Base-by-base conservation (phyloP, 2,329 filamentous ascomycete genomes). In the Cryphonectria carpinicola region DNA sequence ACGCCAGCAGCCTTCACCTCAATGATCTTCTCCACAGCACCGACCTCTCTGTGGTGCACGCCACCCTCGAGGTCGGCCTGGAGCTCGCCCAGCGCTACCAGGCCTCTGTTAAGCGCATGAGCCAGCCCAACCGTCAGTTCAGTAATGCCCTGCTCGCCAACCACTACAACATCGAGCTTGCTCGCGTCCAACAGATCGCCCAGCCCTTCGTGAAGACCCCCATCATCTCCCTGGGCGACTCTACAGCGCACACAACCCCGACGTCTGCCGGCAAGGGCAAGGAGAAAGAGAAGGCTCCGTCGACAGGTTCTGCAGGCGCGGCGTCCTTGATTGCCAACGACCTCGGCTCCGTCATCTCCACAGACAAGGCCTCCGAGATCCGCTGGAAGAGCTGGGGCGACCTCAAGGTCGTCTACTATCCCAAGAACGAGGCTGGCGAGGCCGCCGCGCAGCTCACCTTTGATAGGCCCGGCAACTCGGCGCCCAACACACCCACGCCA, bases 11-110 rank as follows among this genome's bases (percentile, higher is more conserved):
- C 79, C 87, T 91, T 74, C 93, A 97, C 76, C 84, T 99, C 72
- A 96, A 95, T 79, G 91, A 95, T 78, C 87, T 99, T 56, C 88
- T 99, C 71, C 93, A 98, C 80, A 95, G 93, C 61, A 95, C 93
- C 3, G 95, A 92, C 35, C 86, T 95, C 70, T 88, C 90, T 39
- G 86, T 99, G 65, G 86, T 99, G 68, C 90, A 92, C 77, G 88
- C 88, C 41, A 92, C 94, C 11, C 87, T 99, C 58, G 90, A 93
- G 73, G 89, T 99, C 72, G 91, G 91, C 41, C 90, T 95, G 56
- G 93, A 95, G 79, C 86, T 99, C 72, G 95, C 96, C 17, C 93
- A 98, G 81, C 90, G 96, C 76, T 99, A 98, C 76, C 92, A 97
- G 80, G 94, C 93, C 13, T 94, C 94, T 25, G 91, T 96, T 72